Evolutionary conservation across 106 monocot species (phyloP).

Genomic region (Dendrobium catenatum): DNA sequence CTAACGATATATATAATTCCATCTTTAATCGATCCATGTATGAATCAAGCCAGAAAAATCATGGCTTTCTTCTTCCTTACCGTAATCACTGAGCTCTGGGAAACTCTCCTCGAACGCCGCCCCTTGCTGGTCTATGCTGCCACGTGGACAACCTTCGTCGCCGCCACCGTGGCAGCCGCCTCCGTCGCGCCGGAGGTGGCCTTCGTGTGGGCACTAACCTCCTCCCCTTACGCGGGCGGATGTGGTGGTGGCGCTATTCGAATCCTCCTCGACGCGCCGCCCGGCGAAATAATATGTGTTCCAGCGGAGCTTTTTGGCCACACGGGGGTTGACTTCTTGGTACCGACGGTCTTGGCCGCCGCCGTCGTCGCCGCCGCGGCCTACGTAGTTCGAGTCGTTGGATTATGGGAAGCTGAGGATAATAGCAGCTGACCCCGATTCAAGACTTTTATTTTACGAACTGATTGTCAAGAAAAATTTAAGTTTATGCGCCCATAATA

Average conservation of each 20-base stretch:
- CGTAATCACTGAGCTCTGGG: neutral
- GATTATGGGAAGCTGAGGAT: constrained; percentile 44
- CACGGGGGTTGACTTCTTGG: constrained; percentile 10
- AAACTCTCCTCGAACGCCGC: constrained; percentile 13
- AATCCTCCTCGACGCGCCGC: constrained; percentile 26
- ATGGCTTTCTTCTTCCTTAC: constrained; percentile 7
- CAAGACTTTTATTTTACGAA: too few relatives aligned
- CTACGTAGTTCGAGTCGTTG: constrained; percentile 40
- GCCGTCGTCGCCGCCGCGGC: constrained; percentile 34
- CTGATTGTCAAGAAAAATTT: too few relatives aligned
- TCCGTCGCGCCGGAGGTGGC: constrained; percentile 63
- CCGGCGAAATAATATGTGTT: constrained; percentile 14
- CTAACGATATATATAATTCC: neutral
- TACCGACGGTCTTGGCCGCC: constrained; percentile 38
- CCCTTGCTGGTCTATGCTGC: constrained; percentile 33
- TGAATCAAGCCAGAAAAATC: neutral
- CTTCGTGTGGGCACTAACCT: constrained; percentile 43
- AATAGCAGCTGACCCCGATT: neutral
- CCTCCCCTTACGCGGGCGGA: constrained; percentile 21
- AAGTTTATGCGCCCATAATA: too few relatives aligned
- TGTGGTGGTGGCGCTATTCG: constrained; percentile 20
- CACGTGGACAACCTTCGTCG: constrained; percentile 44
- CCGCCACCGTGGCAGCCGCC: constrained; percentile 32
- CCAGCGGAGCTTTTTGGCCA: constrained; percentile 8
- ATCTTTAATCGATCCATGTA: too few relatives aligned